Evolutionary conservation across 768 basidiomycete species (phyloP), one percentile per base, ranked within the genome.

Genomic region (Rhizopogon vinicolor): DNA sequence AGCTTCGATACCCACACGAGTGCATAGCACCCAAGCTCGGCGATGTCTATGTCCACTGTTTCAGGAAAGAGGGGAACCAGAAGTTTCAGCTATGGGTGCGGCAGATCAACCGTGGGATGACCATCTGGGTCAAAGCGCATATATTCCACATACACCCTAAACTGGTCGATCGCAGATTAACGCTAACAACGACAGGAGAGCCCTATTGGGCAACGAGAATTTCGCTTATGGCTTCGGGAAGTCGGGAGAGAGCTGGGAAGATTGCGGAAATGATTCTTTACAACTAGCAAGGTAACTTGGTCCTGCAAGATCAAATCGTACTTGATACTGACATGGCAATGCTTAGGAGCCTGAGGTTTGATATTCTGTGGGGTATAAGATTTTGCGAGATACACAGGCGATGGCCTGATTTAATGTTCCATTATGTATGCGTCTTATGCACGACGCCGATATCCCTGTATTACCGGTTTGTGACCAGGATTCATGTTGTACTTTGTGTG

Each of bases 51-150:
- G 29, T 51, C 7, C 51, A 44, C 51, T 44, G 28, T 8, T 29
- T n/a, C 42, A 46, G 25, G 39, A 39, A 46, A 28, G 51, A 51
- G 29, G 42, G 41, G n/a, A 7, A n/a, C 10, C 16, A 22, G 16
- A 53, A 29, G 29, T 44, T 31, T 29, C 52, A 53, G 43, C 25
- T 53, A 29, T 51, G 46, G 46, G 29, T 53, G 31, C 52, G 52
- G 22, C 33, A 44, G 28, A 44, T 31, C 12, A 53, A 16, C 22
- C 43, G 52, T 33, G 52, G 52, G 31, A 53, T 53, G 42, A 45
- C 44, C 3, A 44, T 37, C 33, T 53, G 52, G 52, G 52, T 51
- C 7, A 51, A 25, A 37, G 52, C 52, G n/a, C 43, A 51, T 8
- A 48, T 48, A 33, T 48, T 48, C 46, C 31, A 48, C 31, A 35